Base-by-base conservation (phyloP, 2,329 filamentous ascomycete species). In the Sporothrix protearum region DNA sequence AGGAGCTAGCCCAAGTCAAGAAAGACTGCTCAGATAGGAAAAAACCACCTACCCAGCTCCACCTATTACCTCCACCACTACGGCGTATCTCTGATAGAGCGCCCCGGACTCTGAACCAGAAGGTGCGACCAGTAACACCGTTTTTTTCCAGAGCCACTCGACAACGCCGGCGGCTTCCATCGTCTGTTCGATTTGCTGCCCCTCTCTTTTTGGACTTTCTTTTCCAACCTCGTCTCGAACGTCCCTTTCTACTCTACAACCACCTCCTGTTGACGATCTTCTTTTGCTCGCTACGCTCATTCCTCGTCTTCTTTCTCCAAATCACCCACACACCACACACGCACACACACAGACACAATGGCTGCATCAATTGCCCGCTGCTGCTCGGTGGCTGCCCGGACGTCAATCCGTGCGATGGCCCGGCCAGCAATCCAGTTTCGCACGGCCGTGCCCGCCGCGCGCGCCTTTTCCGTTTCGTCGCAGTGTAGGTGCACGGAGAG, bases 361-460 rank as follows among this genome's bases (percentile, higher is more conserved):
- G 86, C 88, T 76, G n/a, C 71, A 42, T 89, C 88, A 82, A 86
- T 90, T 81, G 84, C 85, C 78, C 84, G 86, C 77, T 85, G 84
- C 78, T 79, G 87, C 75, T 82, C 84, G 80, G 81, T 82, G 74
- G 75, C 73, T 39, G 82, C 83, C 73, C 82, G 85, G 75, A 84
- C 85, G 73, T 80, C 82, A 74, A 80, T 82, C 69, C 74, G 78
- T 70, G 79, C 78, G 69, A 78, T 79, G 76, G 77, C 76, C 72
- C 77, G 72, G 25, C 70, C 81, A 67, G 75, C 75, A 69, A 67
- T 75, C 66, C 77, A 77, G 75, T 77, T 76, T 73, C 80, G 77
- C 76, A 82, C 74, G 63, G 76, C 81, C 81, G 78, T 81, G 75
- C 78, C 78, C 77, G 73, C 76, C 73, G 74, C 80, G 79, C 83